These are phyloP conservation scores for Termitomyces sp. DNA, from an alignment of 1,284 basidiomycete genomes.

Conservation along the genomic window DNA sequence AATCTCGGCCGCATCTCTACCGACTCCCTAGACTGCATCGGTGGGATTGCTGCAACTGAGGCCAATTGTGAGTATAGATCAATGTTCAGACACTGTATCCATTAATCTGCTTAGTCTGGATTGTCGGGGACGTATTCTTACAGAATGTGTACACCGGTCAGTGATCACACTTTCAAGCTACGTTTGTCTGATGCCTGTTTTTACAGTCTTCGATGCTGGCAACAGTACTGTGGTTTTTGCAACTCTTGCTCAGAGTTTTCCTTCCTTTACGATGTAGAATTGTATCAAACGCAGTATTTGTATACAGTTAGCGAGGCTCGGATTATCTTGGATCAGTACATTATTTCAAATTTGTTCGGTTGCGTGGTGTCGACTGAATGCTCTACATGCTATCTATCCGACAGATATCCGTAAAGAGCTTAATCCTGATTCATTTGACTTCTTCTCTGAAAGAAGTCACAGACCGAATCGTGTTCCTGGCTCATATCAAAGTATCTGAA, in stretches of 20 bases:
- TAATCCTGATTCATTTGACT: not conserved
- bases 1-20: conserved; percentile 27
- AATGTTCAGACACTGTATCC: not conserved
- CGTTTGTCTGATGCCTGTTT: not conserved
- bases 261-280: not conserved
- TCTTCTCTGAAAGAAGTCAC: too few species aligned
- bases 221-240: conserved; percentile 20
- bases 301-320: too few species aligned
- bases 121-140: conserved; percentile 30
- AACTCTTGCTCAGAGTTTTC: conserved; percentile 10
- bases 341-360: too few species aligned
- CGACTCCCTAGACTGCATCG: conserved; percentile 29
- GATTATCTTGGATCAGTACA: too few species aligned
- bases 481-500: too few species aligned
- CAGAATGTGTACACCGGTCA: conserved; percentile 28
- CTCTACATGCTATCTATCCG: too few species aligned
- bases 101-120: conserved; percentile 23
- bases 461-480: too few species aligned
- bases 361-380: too few species aligned
- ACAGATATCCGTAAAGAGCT: too few species aligned
- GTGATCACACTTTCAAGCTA: not conserved
- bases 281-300: not conserved
- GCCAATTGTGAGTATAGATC: conserved; percentile 16
- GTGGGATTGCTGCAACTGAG: conserved; percentile 23
- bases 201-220: conserved; percentile 18